Evolutionary conservation across 768 basidiomycete genomes (phyloP), one percentile per base, ranked within the genome.

Genomic region (Mycena indigotica): DNA sequence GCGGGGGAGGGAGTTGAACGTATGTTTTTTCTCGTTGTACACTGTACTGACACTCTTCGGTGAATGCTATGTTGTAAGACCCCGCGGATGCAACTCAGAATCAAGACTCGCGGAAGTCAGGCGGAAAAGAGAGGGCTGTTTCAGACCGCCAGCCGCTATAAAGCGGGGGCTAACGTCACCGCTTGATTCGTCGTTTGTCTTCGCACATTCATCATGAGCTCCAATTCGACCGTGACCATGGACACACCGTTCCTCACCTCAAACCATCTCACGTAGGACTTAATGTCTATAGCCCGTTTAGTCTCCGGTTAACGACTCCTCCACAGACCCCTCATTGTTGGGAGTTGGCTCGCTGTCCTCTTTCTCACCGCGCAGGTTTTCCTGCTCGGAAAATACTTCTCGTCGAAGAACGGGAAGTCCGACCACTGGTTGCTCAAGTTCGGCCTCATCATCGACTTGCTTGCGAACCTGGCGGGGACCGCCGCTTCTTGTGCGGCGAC

Each of bases 351-450:
- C 28, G 49, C 49, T 19, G 3, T 55, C 23, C 35, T 58, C 2
- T 23, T 62, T 5, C 46, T 58, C 50, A 52, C 56, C 19, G 2
- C 55, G 3, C 53, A 62, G 21, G 5, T 48, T 29, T 2, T 57
- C 5, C 49, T 46, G 28, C 39, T 38, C 13, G 17, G 21, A 13
- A 38, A 35, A 2, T 62, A 62, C 61, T 58, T 62, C 29, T 23
- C 26, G 41, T 52, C 52, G 35, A 13, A 23, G 10, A 49, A 51
- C 3, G 50, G 53, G 23, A 41, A 44, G 15, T 41, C 40, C 19
- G 61, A 62, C 19, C 28, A 32, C 50, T 17, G 45, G 28, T 52
- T 58, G 39, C 35, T 58, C 38, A 58, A 55, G 39, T 53, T 62
- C 12, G 56, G 44, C 8, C 48, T 62, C 49, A 3, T 17, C 17